Conservation (phyloP, 345 rosid genomes). For the Pseudoturritis turrita region DNA sequence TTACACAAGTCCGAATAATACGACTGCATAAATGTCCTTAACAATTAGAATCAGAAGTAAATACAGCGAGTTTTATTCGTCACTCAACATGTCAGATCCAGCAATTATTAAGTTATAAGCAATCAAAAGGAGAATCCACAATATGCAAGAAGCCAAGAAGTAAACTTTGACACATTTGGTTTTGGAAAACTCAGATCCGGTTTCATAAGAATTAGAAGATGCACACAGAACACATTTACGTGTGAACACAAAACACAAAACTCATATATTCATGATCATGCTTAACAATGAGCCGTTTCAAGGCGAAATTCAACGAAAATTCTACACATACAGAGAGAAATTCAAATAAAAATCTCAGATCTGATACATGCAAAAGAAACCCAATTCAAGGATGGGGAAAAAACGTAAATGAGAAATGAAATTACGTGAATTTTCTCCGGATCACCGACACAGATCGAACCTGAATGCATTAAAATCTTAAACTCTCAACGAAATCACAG, state of each 20-base stretch:
- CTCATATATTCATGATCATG: background rate
- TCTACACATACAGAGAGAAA: background rate
- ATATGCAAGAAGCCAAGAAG: background rate
- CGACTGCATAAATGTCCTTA: background rate
- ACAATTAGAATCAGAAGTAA: background rate
- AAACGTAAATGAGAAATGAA: slow-evolving; percentile 1
- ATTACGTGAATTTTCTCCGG: slow-evolving; percentile 18
- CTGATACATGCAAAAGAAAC: slow-evolving; percentile 26
- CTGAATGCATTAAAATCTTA: background rate
- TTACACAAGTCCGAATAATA: background rate
- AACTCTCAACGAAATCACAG: background rate
- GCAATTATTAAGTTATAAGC: background rate
- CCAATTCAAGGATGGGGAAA: background rate
- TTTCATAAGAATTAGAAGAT: slow-evolving; percentile 2
- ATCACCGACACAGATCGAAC: slow-evolving; percentile 35
- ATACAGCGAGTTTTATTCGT: background rate
- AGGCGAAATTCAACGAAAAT: background rate
- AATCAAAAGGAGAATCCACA: background rate
- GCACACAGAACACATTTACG: background rate
- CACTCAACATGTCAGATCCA: slow-evolving; percentile 5
- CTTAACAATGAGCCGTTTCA: background rate
- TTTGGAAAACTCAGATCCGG: slow-evolving; percentile 7
- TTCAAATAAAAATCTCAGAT: slow-evolving; percentile 24
- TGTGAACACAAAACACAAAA: background rate
- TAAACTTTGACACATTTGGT: background rate